Evolutionary conservation across 345 rosid species (phyloP), one percentile per base, ranked within the genome.

Genomic region (Eutrema yunnanense): DNA sequence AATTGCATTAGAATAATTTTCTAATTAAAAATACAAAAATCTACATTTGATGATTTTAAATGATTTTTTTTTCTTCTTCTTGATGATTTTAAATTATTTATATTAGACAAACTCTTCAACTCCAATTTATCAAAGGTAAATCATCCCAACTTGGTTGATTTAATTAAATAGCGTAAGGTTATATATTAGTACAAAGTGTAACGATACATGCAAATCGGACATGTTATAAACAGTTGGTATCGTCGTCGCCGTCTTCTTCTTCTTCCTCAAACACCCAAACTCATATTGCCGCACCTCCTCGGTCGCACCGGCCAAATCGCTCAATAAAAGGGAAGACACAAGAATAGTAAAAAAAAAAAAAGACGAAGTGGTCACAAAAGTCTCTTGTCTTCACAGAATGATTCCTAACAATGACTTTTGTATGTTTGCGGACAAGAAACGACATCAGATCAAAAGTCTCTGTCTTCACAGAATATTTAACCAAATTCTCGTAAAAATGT

Each of bases 341-440:
- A 19, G 30, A 34, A 30, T 9, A 6, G 11, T 27, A 19, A 8
- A 13, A n/a, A 5, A 44, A 54, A 14, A 16, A 34, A 14, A 47
- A 16, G 6, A 8, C 33, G 42, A 42, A 9, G 37, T 47, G 66
- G 77, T 56, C 8, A 36, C 36, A 22, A 22, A 22, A 22, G 26
- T 22, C 26, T 22, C 2, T 22, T 1, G 26, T 22, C 26, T 22
- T 22, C 26, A 22, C 26, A 22, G 26, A 22, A 42, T 16, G 8
- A 72, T 13, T 60, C 47, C 46, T 37, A 22, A 43, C 19, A 54
- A 26, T 22, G 55, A 54, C n/a, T 63, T 48, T 34, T 33, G 33
- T 55, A 33, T 47, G 49, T 73, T 55, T 55, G 49, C 46, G 77
- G 58, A 46, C 77, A 73, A 46, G 26, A 55, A 46, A 42, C 8